Base-by-base conservation (phyloP, 257 asterid genomes). In the Gentiana macrophylla region DNA sequence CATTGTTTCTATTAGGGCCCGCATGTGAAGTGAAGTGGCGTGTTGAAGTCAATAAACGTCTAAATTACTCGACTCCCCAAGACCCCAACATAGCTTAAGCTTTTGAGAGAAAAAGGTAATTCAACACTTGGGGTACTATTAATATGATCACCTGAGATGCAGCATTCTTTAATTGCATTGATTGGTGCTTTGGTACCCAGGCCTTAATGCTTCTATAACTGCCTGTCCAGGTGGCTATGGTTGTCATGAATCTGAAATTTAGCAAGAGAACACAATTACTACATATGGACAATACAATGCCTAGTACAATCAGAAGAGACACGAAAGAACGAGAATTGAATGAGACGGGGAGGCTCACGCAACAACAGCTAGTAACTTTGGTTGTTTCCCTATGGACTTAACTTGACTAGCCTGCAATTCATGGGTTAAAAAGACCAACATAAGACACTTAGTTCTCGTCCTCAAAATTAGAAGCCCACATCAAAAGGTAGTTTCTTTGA, bases 141-240 rank as follows among this genome's bases (percentile, higher is more conserved):
- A 24, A 24, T 24, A 24, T 24, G 24, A 24, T 75, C 61, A 80
- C 98, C 91, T 79, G 98, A 67, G 84, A 66, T 61, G 84, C 49
- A 59, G 84, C 49, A 59, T 67, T 79, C 86, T 83, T 91, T 50
- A 91, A 71, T 82, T 79, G 97, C 97, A 84, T 91, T 24, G 97
- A 87, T 60, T 84, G 93, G 69, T 91, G 93, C 69, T 76, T 78
- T 1, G 98, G 96, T 59, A 79, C 67, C 96, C 94, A 87, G 46
- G 95, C 93, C 70, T 72, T 87, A 66, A 91, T 82, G 84, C 88
- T 84, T 72, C 96, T 72, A 59, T 81, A 82, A 57, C 75, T 80
- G 6, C 98, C 98, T 11, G 83, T 84, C 90, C 95, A 84, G 8
- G 95, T 84, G 12, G 87, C 68, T 35, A 83, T 78, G 37, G 97